Percentiles rank a stretch among this genome's conserved stretches.
Conservation (phyloP, 306 rosid species). For the Begonia masoniana region DNA sequence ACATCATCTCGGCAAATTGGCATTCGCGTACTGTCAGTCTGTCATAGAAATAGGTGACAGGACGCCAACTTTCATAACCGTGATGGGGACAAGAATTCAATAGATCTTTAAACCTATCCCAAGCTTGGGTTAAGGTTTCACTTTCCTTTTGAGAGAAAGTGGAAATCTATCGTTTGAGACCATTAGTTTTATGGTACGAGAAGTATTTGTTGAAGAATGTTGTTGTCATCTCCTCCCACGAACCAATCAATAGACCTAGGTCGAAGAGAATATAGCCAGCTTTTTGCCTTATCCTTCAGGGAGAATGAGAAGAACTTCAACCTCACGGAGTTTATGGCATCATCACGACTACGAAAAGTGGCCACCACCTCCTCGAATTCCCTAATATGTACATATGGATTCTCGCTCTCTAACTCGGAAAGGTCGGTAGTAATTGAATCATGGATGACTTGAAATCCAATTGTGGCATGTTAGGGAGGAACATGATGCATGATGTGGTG, state of each 20-base stretch:
- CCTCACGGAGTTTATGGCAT: too few species aligned
- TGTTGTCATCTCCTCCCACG: neutral
- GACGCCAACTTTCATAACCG: neutral
- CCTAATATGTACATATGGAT: too few species aligned
- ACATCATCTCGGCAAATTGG: neutral
- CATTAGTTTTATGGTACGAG: neutral
- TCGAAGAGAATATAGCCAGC: too few species aligned
- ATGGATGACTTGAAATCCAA: too few species aligned
- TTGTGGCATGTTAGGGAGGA: too few species aligned
- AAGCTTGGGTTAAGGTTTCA: neutral
- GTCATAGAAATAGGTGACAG: neutral
- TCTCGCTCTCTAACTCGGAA: too few species aligned
- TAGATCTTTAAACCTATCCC: neutral
- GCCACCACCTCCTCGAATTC: too few species aligned
- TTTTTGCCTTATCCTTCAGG: too few species aligned
- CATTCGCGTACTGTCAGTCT: neutral
- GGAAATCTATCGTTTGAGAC: neutral
- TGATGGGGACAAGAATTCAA: neutral
- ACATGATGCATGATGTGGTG: too few species aligned
- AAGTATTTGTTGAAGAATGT: slow-evolving; percentile 1
- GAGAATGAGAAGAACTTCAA: too few species aligned
- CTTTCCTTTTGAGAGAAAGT: neutral
- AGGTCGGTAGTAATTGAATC: too few species aligned
- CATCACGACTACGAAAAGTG: too few species aligned
- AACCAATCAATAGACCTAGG: neutral